A percentile compares a stretch with the other conserved stretches of the same genome.
These are phyloP conservation scores for Aquilaria agallochum DNA, from an alignment of 441 rosid genomes.

Conservation along the genomic window DNA sequence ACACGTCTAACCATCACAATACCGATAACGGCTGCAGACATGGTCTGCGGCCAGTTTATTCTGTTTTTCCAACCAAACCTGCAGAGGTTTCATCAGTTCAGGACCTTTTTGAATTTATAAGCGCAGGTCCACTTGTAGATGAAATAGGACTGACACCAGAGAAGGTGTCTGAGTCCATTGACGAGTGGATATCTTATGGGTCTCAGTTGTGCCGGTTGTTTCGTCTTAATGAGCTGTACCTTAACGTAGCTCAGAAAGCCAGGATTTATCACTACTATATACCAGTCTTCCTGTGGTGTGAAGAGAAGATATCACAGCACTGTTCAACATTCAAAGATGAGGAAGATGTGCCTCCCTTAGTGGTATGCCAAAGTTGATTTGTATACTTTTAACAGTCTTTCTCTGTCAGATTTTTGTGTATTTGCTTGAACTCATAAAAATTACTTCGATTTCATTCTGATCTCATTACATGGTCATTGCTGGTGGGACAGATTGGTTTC, in stretches of 20 bases:
- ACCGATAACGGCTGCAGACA: slow-evolving; percentile 7
- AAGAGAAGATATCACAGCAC: slow-evolving; percentile 69
- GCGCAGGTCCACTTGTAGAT: slow-evolving; percentile 79
- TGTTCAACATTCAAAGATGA: slow-evolving; percentile 47
- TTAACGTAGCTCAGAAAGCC: slow-evolving; percentile 63
- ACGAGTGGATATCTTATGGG: slow-evolving; percentile 81
- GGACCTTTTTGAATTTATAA: slow-evolving; percentile 73
- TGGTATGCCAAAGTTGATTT: slow-evolving; percentile 48
- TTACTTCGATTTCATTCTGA: slow-evolving; percentile 6
- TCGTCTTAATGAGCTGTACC: slow-evolving; percentile 65
- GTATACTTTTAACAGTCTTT: slow-evolving; percentile 1
- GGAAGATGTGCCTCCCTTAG: slow-evolving; percentile 80
- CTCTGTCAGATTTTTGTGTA: slow-evolving; percentile 1
- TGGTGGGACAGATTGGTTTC: slow-evolving; percentile 75
- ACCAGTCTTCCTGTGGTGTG: slow-evolving; percentile 89
- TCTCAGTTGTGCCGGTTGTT: slow-evolving; percentile 59
- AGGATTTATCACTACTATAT: slow-evolving; percentile 88
- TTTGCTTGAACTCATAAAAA: background rate
- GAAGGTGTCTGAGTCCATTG: slow-evolving; percentile 61
- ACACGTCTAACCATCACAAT: slow-evolving; percentile 30
- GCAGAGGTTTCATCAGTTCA: slow-evolving; percentile 67
- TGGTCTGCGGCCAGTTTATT: slow-evolving; percentile 24
- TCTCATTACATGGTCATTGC: slow-evolving; percentile 8
- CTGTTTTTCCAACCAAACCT: slow-evolving; percentile 39
- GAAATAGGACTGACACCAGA: slow-evolving; percentile 57